Conservation (phyloP, 345 rosid species). For the Gossypium stocksii region DNA sequence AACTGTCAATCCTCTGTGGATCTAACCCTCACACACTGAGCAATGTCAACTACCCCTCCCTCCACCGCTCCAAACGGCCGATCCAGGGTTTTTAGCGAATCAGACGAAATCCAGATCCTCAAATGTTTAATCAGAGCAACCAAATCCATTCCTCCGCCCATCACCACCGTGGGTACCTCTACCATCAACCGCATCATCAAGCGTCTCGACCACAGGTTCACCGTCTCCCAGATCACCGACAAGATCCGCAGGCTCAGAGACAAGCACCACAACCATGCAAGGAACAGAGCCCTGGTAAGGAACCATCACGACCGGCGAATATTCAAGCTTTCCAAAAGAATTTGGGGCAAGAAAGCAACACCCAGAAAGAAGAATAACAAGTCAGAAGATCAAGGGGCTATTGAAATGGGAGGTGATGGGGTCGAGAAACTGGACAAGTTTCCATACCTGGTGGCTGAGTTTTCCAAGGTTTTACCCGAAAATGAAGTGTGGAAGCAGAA, state of each 20-base stretch:
- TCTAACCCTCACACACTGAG: not conserved
- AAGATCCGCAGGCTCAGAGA: slow-evolving; percentile 7
- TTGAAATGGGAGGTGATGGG: not conserved
- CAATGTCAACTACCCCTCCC: not conserved
- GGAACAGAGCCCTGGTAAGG: not conserved
- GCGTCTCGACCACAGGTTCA: slow-evolving; percentile 10
- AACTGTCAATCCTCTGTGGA: not conserved
- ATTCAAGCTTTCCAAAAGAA: slow-evolving; percentile 4
- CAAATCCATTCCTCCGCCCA: not conserved
- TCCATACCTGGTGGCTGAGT: slow-evolving; percentile 14
- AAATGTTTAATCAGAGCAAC: not conserved
- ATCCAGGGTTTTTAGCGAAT: slow-evolving; percentile 12
- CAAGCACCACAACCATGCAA: slow-evolving; percentile 9
- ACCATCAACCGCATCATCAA: slow-evolving; percentile 7
- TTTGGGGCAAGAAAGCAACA: slow-evolving; percentile 9
- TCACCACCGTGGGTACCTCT: not conserved
- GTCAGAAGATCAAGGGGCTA: too few species aligned
- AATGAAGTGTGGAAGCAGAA: slow-evolving; percentile 16
- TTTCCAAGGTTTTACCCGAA: slow-evolving; percentile 9
- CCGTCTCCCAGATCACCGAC: slow-evolving; percentile 3
- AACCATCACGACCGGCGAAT: slow-evolving; percentile 14
- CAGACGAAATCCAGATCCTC: slow-evolving; percentile 10
- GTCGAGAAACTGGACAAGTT: not conserved
- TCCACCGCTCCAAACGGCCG: slow-evolving; percentile 6
- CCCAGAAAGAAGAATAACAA: not conserved